Evolutionary conservation across 345 rosid genomes (phyloP).

Genomic region (Xanthoceras sorbifolium): DNA sequence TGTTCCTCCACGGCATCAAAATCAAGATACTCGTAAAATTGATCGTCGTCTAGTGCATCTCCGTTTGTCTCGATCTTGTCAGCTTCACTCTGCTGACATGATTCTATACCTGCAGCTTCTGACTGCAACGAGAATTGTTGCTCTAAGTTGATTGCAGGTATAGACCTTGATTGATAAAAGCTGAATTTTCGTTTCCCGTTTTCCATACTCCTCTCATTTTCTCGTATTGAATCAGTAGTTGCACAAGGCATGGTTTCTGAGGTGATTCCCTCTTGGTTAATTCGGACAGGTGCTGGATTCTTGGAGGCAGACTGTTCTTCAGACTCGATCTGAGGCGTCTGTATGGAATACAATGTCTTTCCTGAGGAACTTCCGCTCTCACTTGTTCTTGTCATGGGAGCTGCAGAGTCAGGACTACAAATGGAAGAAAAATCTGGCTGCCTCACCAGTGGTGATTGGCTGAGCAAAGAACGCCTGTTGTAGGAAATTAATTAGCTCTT

Average conservation of each 20-base stretch:
- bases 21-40: conserved; percentile 70
- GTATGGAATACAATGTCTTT: conserved; percentile 40
- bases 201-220: conserved; percentile 33
- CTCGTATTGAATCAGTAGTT: conserved; percentile 18
- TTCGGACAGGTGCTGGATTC: conserved; percentile 30
- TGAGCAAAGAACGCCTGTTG: conserved; percentile 86
- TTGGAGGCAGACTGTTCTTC: conserved; percentile 27
- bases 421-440: conserved; percentile 34
- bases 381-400: conserved; percentile 30
- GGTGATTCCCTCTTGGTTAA: conserved; percentile 31
- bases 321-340: conserved; percentile 35
- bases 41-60: conserved; percentile 57
- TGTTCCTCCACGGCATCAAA: conserved; percentile 88
- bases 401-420: conserved; percentile 40
- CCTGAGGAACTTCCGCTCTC: conserved; percentile 44
- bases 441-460: conserved; percentile 72
- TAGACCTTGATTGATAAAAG: conserved; percentile 38
- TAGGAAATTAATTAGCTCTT: conserved; percentile 16
- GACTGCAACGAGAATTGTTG: conserved; percentile 38
- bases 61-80: conserved; percentile 18
- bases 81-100: conserved; percentile 26
- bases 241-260: conserved; percentile 26
- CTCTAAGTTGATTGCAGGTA: conserved; percentile 62
- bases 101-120: conserved; percentile 27
- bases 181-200: conserved; percentile 58